Conservation (phyloP, 768 basidiomycete genomes). For the Rhodotorula toruloides region DNA sequence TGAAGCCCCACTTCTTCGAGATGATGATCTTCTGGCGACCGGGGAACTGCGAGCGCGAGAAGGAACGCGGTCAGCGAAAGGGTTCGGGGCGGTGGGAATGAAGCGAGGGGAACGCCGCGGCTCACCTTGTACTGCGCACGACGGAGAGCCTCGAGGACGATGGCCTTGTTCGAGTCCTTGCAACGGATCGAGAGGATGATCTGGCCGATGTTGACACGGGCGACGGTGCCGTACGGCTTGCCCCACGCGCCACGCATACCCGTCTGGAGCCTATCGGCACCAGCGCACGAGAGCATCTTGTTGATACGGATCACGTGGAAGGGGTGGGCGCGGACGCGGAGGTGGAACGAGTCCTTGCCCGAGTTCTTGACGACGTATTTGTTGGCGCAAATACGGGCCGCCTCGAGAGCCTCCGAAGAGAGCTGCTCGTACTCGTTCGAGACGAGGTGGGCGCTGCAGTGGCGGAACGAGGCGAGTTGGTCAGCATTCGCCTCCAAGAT, state of each 20-base stretch:
- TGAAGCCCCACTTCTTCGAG: slow-evolving; percentile 84
- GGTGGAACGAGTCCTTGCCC: slow-evolving; percentile 98
- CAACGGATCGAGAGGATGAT: slow-evolving; percentile 85
- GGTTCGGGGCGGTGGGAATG: slow-evolving; percentile 3
- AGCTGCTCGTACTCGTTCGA: slow-evolving; percentile 98
- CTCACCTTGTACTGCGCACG: slow-evolving; percentile 86
- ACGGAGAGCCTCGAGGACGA: slow-evolving; percentile 93
- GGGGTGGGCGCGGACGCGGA: slow-evolving; percentile 93
- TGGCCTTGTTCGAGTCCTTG: slow-evolving; percentile 77
- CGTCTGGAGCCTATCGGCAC: slow-evolving; percentile 90
- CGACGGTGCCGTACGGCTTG: slow-evolving; percentile 93
- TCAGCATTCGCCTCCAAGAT: no score
- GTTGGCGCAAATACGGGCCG: slow-evolving; percentile 98
- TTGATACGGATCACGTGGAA: slow-evolving; percentile 99
- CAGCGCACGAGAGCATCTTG: slow-evolving; percentile 99
- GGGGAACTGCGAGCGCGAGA: slow-evolving; percentile 59
- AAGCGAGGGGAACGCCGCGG: background rate
- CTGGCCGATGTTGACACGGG: slow-evolving; percentile 95
- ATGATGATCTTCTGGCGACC: slow-evolving; percentile 95
- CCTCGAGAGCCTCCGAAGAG: slow-evolving; percentile 91
- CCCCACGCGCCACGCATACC: slow-evolving; percentile 99
- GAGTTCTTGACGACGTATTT: slow-evolving; percentile 96
- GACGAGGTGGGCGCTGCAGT: slow-evolving; percentile 69
- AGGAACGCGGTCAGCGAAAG: background rate
- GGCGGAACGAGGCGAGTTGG: background rate